Base-by-base conservation (phyloP, 78 protist genomes). In the Tieghemostelium lacteum region DNA sequence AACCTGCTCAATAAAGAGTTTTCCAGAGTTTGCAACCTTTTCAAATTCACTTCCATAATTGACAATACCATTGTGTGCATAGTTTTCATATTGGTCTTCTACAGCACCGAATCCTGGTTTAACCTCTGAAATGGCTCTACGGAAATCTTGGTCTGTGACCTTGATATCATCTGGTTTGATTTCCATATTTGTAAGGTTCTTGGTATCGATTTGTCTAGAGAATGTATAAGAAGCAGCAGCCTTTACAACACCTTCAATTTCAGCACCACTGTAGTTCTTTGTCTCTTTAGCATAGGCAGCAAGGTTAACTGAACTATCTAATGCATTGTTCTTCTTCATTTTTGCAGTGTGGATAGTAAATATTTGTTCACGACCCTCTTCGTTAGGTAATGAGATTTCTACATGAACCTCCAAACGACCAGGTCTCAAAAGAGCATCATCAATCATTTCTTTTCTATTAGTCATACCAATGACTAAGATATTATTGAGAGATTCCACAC, bases 381-480 rank as follows among this genome's bases (percentile, higher is more conserved):
- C 98, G 95, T 99, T 98, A 24, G 99, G 99, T n/a, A 98, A 95
- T 12, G 94, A 86, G 57, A 99, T 97, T 64, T 99, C 99, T 12
- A 99, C 86, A 61, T 98, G 95, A 20, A 98, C 98, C 73, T 99
- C 99, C 19, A 99, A 67, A 29, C 99, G 96, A 45, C 99, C 99
- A 14, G 99, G 92, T 8, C 99, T 94, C 28, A 98, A 93, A 24
- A 99, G 94, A 34, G 99, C 99, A 49, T 96, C 99, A 87, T 99
- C 99, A 36, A 99, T 95, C 97, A 99, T 73, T 88, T 99, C 99
- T 70, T 74, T 87, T 19, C 98, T 57, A 85, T 99, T 99, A 37
- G 99, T 99, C 99, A 99, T 99, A 54, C 99, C 99, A 54, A 99
- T 97, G 55, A 99, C 49, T 17, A 99, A 95, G 66, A 99, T 96